Evolutionary conservation across 345 rosid genomes (phyloP).

Genomic region (Bretschneidera sinensis): DNA sequence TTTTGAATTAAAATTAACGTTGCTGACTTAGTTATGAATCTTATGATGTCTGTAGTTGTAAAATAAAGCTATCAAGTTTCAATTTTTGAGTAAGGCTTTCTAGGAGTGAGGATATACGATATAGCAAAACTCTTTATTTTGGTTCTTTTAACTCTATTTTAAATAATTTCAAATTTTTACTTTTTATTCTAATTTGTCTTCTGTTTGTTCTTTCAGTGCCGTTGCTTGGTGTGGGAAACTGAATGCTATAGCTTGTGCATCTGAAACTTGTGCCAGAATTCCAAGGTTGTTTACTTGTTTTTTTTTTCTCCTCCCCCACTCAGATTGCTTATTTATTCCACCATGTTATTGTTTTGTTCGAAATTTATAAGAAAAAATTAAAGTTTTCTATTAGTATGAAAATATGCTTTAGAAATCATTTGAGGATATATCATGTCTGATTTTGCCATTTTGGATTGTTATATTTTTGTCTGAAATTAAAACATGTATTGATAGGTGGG

Average conservation of each 20-base stretch:
- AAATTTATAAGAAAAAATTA: too few species aligned
- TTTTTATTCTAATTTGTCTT: too few species aligned
- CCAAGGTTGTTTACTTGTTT: conserved; percentile 73
- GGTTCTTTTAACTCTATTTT: background rate
- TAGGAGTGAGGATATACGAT: background rate
- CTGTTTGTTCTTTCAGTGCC: conserved; percentile 43
- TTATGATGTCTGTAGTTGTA: too few species aligned
- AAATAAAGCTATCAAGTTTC: background rate
- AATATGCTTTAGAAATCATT: too few species aligned
- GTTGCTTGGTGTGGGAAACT: conserved; percentile 99
- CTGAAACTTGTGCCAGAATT: conserved; percentile 97
- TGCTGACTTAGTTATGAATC: background rate
- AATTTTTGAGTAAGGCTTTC: background rate
- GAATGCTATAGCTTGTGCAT: conserved; percentile 99
- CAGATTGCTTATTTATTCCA: background rate
- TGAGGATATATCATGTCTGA: background rate
- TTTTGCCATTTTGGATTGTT: background rate
- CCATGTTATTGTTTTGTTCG: too few species aligned
- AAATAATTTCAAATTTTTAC: background rate
- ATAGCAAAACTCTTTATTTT: background rate
- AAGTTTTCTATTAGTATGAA: too few species aligned
- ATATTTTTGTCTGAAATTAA: background rate
- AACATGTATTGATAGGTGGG: background rate
- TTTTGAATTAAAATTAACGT: background rate
- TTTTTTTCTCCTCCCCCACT: background rate